These are phyloP conservation scores for Cordyceps fumosorosea DNA, from an alignment of 2,329 filamentous ascomycete species.

Conservation along the genomic window DNA sequence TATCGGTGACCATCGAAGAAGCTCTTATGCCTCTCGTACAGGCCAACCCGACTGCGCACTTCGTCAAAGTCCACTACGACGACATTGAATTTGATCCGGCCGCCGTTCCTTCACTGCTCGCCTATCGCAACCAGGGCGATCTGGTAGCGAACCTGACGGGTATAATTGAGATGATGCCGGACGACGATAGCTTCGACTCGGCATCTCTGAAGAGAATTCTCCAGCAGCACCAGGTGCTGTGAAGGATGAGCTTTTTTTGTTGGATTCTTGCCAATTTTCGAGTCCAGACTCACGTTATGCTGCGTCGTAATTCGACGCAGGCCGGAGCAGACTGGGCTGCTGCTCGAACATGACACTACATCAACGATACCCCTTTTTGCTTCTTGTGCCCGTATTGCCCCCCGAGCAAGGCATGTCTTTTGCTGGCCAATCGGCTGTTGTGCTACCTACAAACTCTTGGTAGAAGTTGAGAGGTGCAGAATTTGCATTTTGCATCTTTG, in stretches of 20 bases:
- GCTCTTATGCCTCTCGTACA: constrained; percentile 70
- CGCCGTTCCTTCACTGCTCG: constrained; percentile 78
- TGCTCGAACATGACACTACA: constrained; percentile 1
- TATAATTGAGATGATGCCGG: constrained; percentile 77
- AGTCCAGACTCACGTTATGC: neutral
- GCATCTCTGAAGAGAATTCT: constrained; percentile 47
- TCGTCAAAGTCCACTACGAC: constrained; percentile 84
- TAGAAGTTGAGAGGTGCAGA: no score
- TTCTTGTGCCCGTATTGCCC: neutral
- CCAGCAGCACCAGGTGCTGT: constrained; percentile 46
- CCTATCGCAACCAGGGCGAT: constrained; percentile 81
- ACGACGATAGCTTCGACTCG: constrained; percentile 53
- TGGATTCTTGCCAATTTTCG: neutral
- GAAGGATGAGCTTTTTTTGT: constrained; percentile 15
- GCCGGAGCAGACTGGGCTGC: neutral
- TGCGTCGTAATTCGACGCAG: neutral
- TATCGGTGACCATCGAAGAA: constrained; percentile 71
- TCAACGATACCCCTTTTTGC: constrained; percentile 22
- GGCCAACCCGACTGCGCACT: constrained; percentile 65
- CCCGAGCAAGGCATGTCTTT: neutral
- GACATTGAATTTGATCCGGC: constrained; percentile 93
- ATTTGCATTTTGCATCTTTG: neutral
- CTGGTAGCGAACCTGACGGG: constrained; percentile 87
- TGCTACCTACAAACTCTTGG: neutral
- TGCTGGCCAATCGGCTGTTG: neutral